Evolutionary conservation across 129 eudicot genomes (phyloP), one percentile per base, ranked within the genome.

Genomic region (Lactuca sativa): DNA sequence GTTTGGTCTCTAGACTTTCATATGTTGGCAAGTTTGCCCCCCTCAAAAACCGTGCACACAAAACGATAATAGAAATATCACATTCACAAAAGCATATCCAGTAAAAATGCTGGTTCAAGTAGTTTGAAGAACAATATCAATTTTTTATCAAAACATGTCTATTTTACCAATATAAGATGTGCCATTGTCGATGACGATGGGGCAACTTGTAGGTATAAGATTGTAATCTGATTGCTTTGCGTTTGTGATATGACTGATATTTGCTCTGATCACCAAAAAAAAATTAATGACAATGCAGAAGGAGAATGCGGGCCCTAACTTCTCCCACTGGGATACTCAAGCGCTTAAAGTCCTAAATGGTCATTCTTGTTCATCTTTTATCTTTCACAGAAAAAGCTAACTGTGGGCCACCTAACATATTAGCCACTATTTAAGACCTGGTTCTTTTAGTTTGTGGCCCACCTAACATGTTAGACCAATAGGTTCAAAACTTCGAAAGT

Each of bases 131-230:
- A n/a, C 7, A 59, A 17, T 10, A 31, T 40, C 60, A n/a, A 37
- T 59, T 10, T 9, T 18, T 38, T 14, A 61, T 33, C 63, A 61
- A 70, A 62, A 6, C 38, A 37, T 43, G 12, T 36, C 4, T 40
- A 21, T 6, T 9, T 54, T 77, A 89, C 98, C 98, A 96, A 51
- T 89, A 86, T 66, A 92, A 67, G 98, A 92, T 52, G 79, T 92
- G 73, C 98, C 98, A 76, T 92, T 92, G 81, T 92, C 98, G 56
- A 92, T 89, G 43, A 92, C 95, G 54, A 89, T 89, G 13, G 96
- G 98, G 62, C 85, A 80, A 55, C 66, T 40, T 13, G 95, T 71
- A 75, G 95, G 78, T 64, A 89, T 77, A 31, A 58, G 73, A 56
- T 79, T 80, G 92, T 92, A 92, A 73, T 92, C 98, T 2, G 90